A percentile compares a stretch with the other conserved stretches of the same genome.
phyloP scores from a whole-genome alignment of 148 eudicot species.

The Vaccinium vitisidaea region DNA sequence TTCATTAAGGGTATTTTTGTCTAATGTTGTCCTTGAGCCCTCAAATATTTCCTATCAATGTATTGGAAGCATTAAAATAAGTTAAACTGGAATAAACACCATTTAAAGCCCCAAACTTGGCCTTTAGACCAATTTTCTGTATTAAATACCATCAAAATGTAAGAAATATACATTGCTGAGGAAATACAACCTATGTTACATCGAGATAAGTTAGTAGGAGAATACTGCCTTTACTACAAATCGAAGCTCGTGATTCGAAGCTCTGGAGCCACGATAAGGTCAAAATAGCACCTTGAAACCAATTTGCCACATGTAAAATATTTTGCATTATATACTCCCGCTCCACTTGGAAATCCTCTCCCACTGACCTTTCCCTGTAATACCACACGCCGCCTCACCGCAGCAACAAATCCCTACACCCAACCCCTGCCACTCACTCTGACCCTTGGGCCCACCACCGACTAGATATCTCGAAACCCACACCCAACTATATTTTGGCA shows the following conservation, averaged over 20 bases:
- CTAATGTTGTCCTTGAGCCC: no score
- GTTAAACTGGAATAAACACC: no score
- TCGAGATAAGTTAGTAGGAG: not conserved
- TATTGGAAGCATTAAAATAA: no score
- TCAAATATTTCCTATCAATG: no score
- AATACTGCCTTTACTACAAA: not conserved
- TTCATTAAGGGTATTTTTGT: no score
- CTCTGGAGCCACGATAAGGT: not conserved
- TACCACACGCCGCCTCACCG: not conserved
- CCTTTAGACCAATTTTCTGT: no score
- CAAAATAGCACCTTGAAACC: not conserved
- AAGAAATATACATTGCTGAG: not conserved
- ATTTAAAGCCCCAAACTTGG: no score
- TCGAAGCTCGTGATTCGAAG: not conserved
- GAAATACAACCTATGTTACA: not conserved
- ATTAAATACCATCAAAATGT: not conserved
- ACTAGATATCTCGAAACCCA: not conserved
- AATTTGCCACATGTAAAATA: not conserved
- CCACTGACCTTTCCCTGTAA: not conserved
- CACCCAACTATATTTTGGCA: not conserved
- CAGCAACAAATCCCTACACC: not conserved
- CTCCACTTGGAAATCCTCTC: not conserved
- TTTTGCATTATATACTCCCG: not conserved
- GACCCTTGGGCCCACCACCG: not conserved
- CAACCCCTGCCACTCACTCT: not conserved